phyloP scores from a whole-genome alignment of 441 rosid genomes.

The Bruguiera hainesii region DNA sequence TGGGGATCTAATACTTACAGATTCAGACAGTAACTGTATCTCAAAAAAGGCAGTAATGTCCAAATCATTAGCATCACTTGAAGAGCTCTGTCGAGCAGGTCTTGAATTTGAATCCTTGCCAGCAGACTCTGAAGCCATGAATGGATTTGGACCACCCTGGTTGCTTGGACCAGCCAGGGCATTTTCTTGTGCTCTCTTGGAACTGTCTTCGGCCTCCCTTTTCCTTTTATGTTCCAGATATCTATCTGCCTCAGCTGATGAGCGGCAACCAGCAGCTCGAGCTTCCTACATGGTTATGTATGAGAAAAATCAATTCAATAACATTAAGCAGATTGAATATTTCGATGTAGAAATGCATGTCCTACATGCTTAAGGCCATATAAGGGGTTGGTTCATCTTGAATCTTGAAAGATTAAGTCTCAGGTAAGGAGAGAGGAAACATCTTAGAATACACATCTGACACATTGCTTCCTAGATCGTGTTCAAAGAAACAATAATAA shows the following conservation, averaged over 20 bases:
- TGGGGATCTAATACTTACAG: conserved; percentile 41
- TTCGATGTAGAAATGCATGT: not conserved
- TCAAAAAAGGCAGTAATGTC: conserved; percentile 58
- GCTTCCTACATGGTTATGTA: conserved; percentile 63
- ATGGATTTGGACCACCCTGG: conserved; percentile 33
- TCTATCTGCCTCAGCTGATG: conserved; percentile 82
- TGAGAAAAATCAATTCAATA: not conserved
- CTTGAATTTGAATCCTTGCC: conserved; percentile 50
- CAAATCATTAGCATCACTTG: conserved; percentile 53
- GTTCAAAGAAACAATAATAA: not conserved
- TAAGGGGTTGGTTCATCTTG: not conserved
- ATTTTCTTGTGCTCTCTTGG: conserved; percentile 62
- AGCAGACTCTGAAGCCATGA: conserved; percentile 40
- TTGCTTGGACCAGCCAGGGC: conserved; percentile 45
- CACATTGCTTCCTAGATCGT: too few relatives aligned
- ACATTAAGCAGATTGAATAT: not conserved
- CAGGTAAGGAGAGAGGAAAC: too few relatives aligned
- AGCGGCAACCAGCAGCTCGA: conserved; percentile 82
- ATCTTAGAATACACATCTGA: too few relatives aligned
- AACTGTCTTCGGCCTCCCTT: conserved; percentile 76
- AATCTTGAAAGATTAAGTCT: too few relatives aligned
- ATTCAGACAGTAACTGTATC: conserved; percentile 72
- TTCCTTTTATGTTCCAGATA: conserved; percentile 60
- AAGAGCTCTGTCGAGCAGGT: conserved; percentile 53
- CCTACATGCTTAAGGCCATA: not conserved